A percentile compares a stretch with the other conserved stretches of the same genome.
Conservation (phyloP, 2,329 filamentous ascomycete genomes). For the Colletotrichum echinochloae region DNA sequence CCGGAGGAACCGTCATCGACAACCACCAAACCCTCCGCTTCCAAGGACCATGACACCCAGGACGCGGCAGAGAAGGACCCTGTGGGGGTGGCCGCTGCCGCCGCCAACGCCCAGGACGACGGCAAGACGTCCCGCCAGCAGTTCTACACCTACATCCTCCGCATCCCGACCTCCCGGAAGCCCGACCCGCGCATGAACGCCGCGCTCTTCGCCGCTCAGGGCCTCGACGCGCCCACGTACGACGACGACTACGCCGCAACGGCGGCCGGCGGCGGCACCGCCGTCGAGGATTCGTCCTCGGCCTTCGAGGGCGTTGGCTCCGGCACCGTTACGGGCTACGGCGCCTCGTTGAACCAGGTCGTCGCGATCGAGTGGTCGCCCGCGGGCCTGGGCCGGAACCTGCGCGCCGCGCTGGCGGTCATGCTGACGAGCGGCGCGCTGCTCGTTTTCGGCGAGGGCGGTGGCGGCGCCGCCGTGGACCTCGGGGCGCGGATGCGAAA, state of each 20-base stretch:
- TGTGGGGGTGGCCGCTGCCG: slow-evolving; percentile 45
- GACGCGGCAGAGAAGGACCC: slow-evolving; percentile 44
- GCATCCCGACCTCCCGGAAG: slow-evolving; percentile 49
- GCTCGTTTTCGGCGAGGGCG: slow-evolving; percentile 62
- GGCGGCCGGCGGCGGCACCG: neutral
- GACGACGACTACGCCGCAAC: slow-evolving; percentile 31
- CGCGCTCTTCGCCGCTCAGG: slow-evolving; percentile 56
- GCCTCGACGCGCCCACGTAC: slow-evolving; percentile 49
- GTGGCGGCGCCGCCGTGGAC: slow-evolving; percentile 44
- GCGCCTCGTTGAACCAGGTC: slow-evolving; percentile 66
- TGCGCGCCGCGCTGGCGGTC: slow-evolving; percentile 63
- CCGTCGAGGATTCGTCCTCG: slow-evolving; percentile 47
- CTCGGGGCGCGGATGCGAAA: slow-evolving; percentile 51
- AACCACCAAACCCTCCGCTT: slow-evolving; percentile 22
- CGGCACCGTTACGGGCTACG: slow-evolving; percentile 60
- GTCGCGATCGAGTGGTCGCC: slow-evolving; percentile 69
- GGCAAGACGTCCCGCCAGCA: slow-evolving; percentile 45
- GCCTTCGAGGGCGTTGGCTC: slow-evolving; percentile 55
- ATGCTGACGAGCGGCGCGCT: slow-evolving; percentile 64
- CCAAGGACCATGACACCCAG: slow-evolving; percentile 9
- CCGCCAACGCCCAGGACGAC: slow-evolving; percentile 19
- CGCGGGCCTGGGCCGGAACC: slow-evolving; percentile 65
- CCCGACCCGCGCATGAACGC: slow-evolving; percentile 60
- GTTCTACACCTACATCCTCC: slow-evolving; percentile 49
- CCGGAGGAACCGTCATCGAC: slow-evolving; percentile 31